phyloP scores from a whole-genome alignment of 177 flowering plant species.

The Vitis hybrid region DNA sequence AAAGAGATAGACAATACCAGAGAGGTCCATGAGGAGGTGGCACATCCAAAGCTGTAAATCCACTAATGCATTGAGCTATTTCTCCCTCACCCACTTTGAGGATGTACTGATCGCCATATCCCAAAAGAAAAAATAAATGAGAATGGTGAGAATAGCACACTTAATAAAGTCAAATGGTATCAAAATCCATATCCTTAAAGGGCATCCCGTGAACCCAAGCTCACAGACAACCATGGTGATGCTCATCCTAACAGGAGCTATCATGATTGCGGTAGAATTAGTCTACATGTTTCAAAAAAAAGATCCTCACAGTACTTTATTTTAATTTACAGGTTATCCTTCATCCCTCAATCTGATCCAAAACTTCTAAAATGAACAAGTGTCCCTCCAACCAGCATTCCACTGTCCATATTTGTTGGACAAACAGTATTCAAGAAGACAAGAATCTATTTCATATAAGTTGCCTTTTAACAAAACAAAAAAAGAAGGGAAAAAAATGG shows the following conservation, averaged over 20 bases:
- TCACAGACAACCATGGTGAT: neutral
- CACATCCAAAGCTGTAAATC: conserved; percentile 40
- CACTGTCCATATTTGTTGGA: too few species aligned
- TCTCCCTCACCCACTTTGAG: conserved; percentile 42
- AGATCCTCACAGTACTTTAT: too few species aligned
- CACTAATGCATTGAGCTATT: conserved; percentile 39
- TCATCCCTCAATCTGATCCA: too few species aligned
- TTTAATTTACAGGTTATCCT: too few species aligned
- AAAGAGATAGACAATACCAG: conserved; percentile 25
- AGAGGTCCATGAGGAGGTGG: conserved; percentile 49
- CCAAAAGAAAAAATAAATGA: neutral
- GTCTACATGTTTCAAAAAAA: too few species aligned
- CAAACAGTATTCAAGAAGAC: too few species aligned
- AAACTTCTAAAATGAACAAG: too few species aligned
- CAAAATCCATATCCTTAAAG: neutral
- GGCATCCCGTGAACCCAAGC: neutral
- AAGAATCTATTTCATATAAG: too few species aligned
- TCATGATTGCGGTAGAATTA: neutral
- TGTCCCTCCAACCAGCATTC: too few species aligned
- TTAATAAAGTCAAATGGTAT: neutral
- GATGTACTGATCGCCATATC: conserved; percentile 30
- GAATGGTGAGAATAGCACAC: neutral
- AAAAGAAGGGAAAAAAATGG: too few species aligned
- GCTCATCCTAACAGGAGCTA: neutral
- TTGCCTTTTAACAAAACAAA: too few species aligned